These are phyloP conservation scores for Bathelium albidoporum DNA, from an alignment of 495 filamentous ascomycete species.

Conservation along the genomic window DNA sequence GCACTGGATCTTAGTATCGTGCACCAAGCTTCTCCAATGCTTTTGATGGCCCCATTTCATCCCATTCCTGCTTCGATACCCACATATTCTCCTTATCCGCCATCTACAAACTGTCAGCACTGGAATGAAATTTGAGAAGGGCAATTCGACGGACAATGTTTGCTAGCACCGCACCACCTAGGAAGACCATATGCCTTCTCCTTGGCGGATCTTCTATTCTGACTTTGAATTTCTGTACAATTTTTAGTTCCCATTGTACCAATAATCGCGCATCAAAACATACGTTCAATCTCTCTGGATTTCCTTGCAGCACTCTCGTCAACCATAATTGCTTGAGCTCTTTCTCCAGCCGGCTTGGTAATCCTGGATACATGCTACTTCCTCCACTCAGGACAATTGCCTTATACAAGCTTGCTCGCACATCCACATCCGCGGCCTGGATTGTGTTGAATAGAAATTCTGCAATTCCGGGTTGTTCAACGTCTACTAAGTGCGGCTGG, in stretches of 20 bases:
- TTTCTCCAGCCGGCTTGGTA: slow-evolving; percentile 91
- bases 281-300: slow-evolving; percentile 82
- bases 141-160: slow-evolving; percentile 59
- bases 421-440: slow-evolving; percentile 88
- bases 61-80: slow-evolving; percentile 94
- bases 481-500: slow-evolving; percentile 96
- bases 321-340: slow-evolving; percentile 98
- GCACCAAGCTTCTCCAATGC: slow-evolving; percentile 85
- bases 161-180: slow-evolving; percentile 91
- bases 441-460: slow-evolving; percentile 99
- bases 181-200: slow-evolving; percentile 96
- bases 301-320: slow-evolving; percentile 74
- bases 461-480: slow-evolving; percentile 92
- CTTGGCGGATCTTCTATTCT: slow-evolving; percentile 95
- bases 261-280: slow-evolving; percentile 19
- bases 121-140: neutral
- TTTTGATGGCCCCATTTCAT: slow-evolving; percentile 71
- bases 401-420: slow-evolving; percentile 86
- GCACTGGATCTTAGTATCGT: slow-evolving; percentile 37
- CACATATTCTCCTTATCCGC: slow-evolving; percentile 98
- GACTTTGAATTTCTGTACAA: slow-evolving; percentile 86
- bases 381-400: slow-evolving; percentile 94
- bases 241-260: neutral
- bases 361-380: slow-evolving; percentile 95
- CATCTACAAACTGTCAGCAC: slow-evolving; percentile 49